Base-by-base conservation (phyloP, 768 basidiomycete genomes). In the Pholiota microspora region DNA sequence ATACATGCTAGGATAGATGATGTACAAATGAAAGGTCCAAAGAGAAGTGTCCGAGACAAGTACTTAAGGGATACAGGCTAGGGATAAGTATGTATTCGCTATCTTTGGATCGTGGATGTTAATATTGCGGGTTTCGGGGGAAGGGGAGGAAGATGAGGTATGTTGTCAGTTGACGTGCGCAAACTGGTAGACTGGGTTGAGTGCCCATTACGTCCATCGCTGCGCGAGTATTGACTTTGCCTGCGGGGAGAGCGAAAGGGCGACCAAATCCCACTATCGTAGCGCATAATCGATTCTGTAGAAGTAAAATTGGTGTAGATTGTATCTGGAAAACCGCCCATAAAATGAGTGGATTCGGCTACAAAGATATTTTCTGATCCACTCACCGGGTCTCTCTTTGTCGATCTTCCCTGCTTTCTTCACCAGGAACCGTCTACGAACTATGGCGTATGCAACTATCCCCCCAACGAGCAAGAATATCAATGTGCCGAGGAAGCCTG, bases 251-350 rank as follows among this genome's bases (percentile, higher is more conserved):
- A 59, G 51, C 46, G 61, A 54, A 29, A 54, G 45, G 50, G 62
- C 10, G 65, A 66, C 59, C 66, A 65, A 25, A 71, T 60, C 52
- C 62, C 65, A 21, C 68, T 59, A 18, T 66, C 59, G 31, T 64
- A 67, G 15, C 67, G 64, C 44, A 69, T 29, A 32, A 73, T 76
- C 6, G 73, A 73, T 51, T 71, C 71, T 0, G 71, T 69, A 0
- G 69, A 66, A 2, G 72, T 73, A 46, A 73, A 70, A 21, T 65
- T 66, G 7, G 69, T 73, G 42, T 69, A 71, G 18, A 72, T 57
- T 12, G 72, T 73, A 7, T 67, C 69, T 69, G n/a, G n/a, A 42
- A 42, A 23, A 23, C 10, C 16, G 5, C 18, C 50, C 21, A 23
- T 35, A 34, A 12, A 24, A 38, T 45, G 47, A n/a, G 35, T 25